Base-by-base conservation (phyloP, 495 filamentous ascomycete genomes). In the Aspergillus funiculosus region DNA sequence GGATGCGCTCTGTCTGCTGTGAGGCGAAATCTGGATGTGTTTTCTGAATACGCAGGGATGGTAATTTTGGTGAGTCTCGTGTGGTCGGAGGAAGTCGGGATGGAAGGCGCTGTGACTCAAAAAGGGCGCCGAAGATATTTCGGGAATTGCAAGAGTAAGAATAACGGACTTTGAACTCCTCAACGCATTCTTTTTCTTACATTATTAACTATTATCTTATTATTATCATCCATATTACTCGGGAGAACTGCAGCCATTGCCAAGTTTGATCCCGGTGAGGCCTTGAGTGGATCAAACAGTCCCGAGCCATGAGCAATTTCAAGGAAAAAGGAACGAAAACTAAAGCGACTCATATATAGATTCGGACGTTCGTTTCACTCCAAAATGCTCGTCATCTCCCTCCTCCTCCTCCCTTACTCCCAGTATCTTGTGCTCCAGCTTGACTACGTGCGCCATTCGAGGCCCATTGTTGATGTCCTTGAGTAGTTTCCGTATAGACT, bases 381-480 rank as follows among this genome's bases (percentile, higher is more conserved):
- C 64, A 57, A 94, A 95, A 1, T 64, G 71, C 7, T 46, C 63
- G 57, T 94, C 88, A 57, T 94, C 89, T 2, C 73, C 80, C 4
- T 84, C 76, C 17, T 94, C 89, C 2, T 73, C 80, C 4, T 84
- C 76, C 17, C 79, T 68, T 1, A 72, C 51, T 0, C 78, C 75
- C 14, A 86, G 69, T 1, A 82, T 73, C 42, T 76, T 75, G 56
- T 81, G 81, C 60, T 92, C 83, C 22, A 94, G 57, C 54, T 78
- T 81, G 14, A 80, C 75, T 0, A 95, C 89, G 17, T 80, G 71
- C 10, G 88, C 79, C 11, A 73, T 45, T 18, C 64, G 63, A 1
- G 88, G 88, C 0, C 90, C 90, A 45, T 75, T 79, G 56, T 89
- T 73, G 38, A 96, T 71, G 49, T 87, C 81, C 51, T 86, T 80